Conservation (phyloP, 176 grass and related monocot species). For the Aechmea fasciata region DNA sequence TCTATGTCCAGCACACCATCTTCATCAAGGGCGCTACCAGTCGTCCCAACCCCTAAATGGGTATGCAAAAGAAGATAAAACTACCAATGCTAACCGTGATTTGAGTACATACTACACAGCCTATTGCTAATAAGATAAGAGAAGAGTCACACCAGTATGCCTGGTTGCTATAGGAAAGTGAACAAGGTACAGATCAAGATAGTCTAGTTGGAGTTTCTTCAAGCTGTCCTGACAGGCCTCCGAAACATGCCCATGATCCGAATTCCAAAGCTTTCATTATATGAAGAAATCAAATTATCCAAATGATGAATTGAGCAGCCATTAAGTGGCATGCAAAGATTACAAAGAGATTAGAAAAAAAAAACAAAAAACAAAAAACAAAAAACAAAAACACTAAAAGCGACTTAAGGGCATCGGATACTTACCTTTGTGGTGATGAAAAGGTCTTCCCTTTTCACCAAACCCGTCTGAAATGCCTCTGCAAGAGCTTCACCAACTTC, state of each 20-base stretch:
- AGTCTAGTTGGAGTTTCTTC: slow-evolving; percentile 75
- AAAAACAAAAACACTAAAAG: neutral
- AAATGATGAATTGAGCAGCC: neutral
- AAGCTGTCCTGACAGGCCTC: slow-evolving; percentile 72
- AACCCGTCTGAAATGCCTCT: slow-evolving; percentile 59
- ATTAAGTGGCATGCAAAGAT: too few species aligned
- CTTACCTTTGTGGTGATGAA: slow-evolving; percentile 92
- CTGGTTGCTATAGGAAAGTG: slow-evolving; percentile 71
- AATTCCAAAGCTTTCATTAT: slow-evolving; percentile 58
- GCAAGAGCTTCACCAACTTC: slow-evolving; percentile 80
- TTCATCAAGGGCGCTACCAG: slow-evolving; percentile 56
- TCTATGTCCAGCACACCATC: slow-evolving; percentile 93
- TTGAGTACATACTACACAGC: neutral
- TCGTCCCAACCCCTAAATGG: slow-evolving; percentile 64
- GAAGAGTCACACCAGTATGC: slow-evolving; percentile 46
- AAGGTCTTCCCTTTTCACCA: slow-evolving; percentile 80
- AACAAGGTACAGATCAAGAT: slow-evolving; percentile 74
- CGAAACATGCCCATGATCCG: slow-evolving; percentile 73
- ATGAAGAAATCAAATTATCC: neutral
- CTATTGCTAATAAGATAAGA: slow-evolving; percentile 8
- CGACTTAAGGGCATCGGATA: neutral
- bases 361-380: neutral
- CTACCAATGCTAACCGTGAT: neutral
- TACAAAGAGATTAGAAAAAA: too few species aligned
- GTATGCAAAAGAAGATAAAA: neutral